These are phyloP conservation scores for Macadamia integrifolia DNA, from an alignment of 164 flowering plant genomes.

Conservation along the genomic window DNA sequence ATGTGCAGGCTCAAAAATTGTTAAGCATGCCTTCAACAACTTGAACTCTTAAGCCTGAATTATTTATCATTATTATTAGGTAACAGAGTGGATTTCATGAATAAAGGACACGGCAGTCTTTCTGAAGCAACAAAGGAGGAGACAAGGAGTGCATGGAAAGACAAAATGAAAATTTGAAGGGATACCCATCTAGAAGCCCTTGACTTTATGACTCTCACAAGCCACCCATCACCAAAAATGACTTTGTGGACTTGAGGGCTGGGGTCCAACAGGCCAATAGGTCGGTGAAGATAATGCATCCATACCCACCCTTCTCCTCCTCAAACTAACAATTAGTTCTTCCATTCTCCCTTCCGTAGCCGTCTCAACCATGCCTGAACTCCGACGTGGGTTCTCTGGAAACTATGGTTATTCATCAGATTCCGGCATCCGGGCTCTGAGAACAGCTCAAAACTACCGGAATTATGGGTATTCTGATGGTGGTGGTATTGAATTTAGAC, in stretches of 20 bases:
- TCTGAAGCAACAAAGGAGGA: too few relatives aligned
- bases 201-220: neutral
- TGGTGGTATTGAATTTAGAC: conserved; percentile 17
- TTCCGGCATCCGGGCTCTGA: neutral
- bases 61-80: too few relatives aligned
- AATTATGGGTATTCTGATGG: neutral
- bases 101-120: too few relatives aligned
- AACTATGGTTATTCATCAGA: conserved; percentile 7
- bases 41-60: too few relatives aligned
- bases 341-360: neutral
- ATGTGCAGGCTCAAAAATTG: too few relatives aligned
- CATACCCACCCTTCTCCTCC: neutral
- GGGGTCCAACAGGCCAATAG: too few relatives aligned
- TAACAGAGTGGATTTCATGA: too few relatives aligned
- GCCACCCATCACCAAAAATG: neutral
- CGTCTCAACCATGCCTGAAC: conserved; percentile 4
- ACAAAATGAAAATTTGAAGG: neutral
- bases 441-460: neutral
- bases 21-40: too few relatives aligned
- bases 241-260: neutral
- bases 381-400: conserved; percentile 5
- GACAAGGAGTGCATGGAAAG: neutral
- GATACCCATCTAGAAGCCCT: neutral
- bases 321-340: neutral
- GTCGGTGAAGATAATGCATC: neutral